These are phyloP conservation scores for Amanita molliuscula DNA, from an alignment of 768 basidiomycete genomes.

Conservation along the genomic window DNA sequence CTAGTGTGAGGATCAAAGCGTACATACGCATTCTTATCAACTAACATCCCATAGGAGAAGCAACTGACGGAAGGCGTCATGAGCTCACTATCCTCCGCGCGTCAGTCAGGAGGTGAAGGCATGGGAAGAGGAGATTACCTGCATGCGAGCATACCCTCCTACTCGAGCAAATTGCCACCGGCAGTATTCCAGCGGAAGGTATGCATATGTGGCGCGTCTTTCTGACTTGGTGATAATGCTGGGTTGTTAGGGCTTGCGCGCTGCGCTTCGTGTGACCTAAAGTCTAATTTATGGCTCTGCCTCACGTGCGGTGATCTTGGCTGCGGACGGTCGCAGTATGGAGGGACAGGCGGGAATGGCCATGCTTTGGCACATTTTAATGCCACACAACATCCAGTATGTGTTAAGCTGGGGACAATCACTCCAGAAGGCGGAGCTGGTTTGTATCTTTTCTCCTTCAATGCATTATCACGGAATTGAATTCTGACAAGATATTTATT, in stretches of 20 bases:
- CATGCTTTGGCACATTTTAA: slow-evolving; percentile 79
- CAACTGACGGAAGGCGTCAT: slow-evolving; percentile 58
- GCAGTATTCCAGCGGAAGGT: slow-evolving; percentile 46
- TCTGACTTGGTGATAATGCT: neutral
- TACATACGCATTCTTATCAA: slow-evolving; percentile 6
- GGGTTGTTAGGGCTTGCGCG: slow-evolving; percentile 26
- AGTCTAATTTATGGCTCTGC: slow-evolving; percentile 92
- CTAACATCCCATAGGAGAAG: slow-evolving; percentile 30
- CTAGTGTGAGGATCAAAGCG: slow-evolving; percentile 20
- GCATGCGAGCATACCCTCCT: slow-evolving; percentile 73
- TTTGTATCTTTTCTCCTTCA: slow-evolving; percentile 21
- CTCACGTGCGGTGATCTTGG: slow-evolving; percentile 83
- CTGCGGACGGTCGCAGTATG: slow-evolving; percentile 81
- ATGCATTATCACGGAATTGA: neutral
- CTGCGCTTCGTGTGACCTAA: slow-evolving; percentile 77
- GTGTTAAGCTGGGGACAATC: slow-evolving; percentile 93
- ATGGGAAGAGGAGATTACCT: slow-evolving; percentile 90
- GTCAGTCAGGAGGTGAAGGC: slow-evolving; percentile 93
- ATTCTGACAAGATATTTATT: slow-evolving; percentile 69
- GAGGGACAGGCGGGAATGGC: slow-evolving; percentile 77
- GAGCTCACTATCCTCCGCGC: slow-evolving; percentile 77
- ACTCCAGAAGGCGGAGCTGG: slow-evolving; percentile 91
- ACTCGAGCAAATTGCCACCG: slow-evolving; percentile 31
- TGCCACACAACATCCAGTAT: slow-evolving; percentile 63
- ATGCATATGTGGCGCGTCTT: neutral